These are phyloP conservation scores for Vaccinium myrtillus DNA, from an alignment of 148 eudicot genomes.

Conservation along the genomic window DNA sequence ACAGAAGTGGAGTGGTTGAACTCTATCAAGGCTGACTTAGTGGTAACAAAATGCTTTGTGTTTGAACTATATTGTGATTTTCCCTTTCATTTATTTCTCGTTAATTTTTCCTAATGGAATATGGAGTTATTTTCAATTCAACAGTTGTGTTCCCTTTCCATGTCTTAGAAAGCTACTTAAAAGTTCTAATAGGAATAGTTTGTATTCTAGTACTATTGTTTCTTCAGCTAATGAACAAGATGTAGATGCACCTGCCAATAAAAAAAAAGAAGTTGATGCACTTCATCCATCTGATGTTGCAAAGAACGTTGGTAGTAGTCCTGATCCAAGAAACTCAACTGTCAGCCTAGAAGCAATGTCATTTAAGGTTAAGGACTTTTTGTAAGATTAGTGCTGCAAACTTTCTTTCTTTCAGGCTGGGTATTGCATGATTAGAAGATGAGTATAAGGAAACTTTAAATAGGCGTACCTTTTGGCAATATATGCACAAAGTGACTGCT, in stretches of 20 bases:
- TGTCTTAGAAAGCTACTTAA: background rate
- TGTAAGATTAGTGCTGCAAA: background rate
- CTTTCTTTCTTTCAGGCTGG: constrained; percentile 3
- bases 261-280: constrained; percentile 17
- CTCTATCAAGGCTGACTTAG: too few relatives aligned
- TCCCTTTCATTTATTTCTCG: too few relatives aligned
- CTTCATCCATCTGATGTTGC: constrained; percentile 32
- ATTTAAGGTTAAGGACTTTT: constrained; percentile 55
- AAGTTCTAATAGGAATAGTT: background rate
- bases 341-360: constrained; percentile 45
- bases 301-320: constrained; percentile 25
- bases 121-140: background rate
- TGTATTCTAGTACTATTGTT: constrained; percentile 19
- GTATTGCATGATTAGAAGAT: background rate
- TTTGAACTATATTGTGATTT: too few relatives aligned
- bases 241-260: background rate
- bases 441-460: background rate
- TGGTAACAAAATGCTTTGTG: too few relatives aligned
- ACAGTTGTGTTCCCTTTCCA: background rate
- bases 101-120: constrained; percentile 3
- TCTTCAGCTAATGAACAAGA: constrained; percentile 34
- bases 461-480: background rate
- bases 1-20: too few relatives aligned
- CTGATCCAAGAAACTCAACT: constrained; percentile 31
- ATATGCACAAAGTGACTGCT: background rate